Percentiles rank a stretch among this genome's conserved stretches.
Conservation (phyloP, 495 filamentous ascomycete species). For the Penicillium macrosclerotiorum region DNA sequence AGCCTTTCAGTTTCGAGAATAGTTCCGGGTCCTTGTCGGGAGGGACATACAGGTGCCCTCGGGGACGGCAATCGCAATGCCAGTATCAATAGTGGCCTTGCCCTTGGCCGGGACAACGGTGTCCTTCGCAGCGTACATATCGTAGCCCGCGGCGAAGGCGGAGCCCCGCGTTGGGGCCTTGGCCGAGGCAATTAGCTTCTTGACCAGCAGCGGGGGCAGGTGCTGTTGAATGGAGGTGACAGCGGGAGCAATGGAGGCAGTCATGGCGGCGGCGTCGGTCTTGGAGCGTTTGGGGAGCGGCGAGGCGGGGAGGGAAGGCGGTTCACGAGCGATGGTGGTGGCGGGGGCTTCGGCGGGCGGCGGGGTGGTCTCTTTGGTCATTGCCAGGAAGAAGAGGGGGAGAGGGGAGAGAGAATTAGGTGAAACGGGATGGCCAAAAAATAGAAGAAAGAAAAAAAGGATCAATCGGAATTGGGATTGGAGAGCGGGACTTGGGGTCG, state of each 20-base stretch:
- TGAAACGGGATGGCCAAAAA: background rate
- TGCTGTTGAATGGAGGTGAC: slow-evolving; percentile 39
- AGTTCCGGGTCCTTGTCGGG: background rate
- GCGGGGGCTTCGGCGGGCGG: slow-evolving; percentile 26
- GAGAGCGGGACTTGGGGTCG: no score
- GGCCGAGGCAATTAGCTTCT: slow-evolving; percentile 75
- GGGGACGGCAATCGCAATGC: slow-evolving; percentile 83
- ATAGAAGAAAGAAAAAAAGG: background rate
- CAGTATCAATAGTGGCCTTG: slow-evolving; percentile 84
- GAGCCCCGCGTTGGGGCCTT: slow-evolving; percentile 82
- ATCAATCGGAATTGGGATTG: background rate
- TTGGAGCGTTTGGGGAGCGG: slow-evolving; percentile 67
- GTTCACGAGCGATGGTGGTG: slow-evolving; percentile 36
- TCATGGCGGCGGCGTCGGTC: slow-evolving; percentile 24
- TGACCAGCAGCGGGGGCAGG: slow-evolving; percentile 69
- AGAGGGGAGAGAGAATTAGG: background rate
- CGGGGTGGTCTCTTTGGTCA: slow-evolving; percentile 53
- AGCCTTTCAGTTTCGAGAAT: background rate
- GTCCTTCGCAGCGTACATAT: slow-evolving; percentile 75
- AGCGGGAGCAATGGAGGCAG: slow-evolving; percentile 26
- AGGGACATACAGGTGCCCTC: slow-evolving; percentile 72
- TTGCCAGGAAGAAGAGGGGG: slow-evolving; percentile 29
- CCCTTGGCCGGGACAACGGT: slow-evolving; percentile 77
- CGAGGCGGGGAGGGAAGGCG: slow-evolving; percentile 58
- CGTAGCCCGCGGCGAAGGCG: slow-evolving; percentile 88